Conservation (phyloP, 192 early-diverging fungal genomes). For the Dimargaris verticillata region DNA sequence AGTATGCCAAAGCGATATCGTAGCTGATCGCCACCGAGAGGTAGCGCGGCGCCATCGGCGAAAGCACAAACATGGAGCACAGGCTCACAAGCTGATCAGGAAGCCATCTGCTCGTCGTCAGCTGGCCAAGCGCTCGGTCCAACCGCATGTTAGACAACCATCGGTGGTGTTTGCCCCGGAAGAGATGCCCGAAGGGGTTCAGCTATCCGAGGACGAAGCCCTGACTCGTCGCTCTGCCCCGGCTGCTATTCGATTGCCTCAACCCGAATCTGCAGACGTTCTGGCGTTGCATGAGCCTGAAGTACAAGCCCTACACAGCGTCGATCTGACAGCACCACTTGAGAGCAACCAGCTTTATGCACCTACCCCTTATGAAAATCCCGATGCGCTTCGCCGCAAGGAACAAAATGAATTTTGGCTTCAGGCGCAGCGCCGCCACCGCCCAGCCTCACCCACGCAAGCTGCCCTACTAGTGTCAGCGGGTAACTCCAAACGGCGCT, state of each 20-base stretch:
- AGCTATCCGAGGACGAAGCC: not conserved
- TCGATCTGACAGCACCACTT: not conserved
- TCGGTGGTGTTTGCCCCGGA: conserved; percentile 1
- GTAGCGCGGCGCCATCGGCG: not conserved
- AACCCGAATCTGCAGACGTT: not conserved
- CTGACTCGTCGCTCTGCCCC: not conserved
- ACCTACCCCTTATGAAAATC: not conserved
- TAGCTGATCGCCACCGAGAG: not conserved
- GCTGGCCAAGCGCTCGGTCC: too few relatives aligned
- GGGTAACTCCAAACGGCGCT: too few relatives aligned
- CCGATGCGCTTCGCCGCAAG: not conserved
- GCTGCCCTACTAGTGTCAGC: too few relatives aligned
- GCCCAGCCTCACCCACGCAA: too few relatives aligned
- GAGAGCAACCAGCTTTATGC: not conserved
- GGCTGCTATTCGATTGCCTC: not conserved
- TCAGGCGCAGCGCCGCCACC: not conserved
- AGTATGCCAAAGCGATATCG: conserved; percentile 12
- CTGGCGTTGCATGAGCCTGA: not conserved
- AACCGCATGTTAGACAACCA: too few relatives aligned
- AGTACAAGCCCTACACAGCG: not conserved
- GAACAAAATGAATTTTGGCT: not conserved
- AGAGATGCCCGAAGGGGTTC: conserved; percentile 10
- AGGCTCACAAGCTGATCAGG: too few relatives aligned
- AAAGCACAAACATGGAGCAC: not conserved
- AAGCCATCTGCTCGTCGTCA: too few relatives aligned